These are phyloP conservation scores for Candida taoyuanica DNA, from an alignment of 805 yeast species.

Conservation along the genomic window DNA sequence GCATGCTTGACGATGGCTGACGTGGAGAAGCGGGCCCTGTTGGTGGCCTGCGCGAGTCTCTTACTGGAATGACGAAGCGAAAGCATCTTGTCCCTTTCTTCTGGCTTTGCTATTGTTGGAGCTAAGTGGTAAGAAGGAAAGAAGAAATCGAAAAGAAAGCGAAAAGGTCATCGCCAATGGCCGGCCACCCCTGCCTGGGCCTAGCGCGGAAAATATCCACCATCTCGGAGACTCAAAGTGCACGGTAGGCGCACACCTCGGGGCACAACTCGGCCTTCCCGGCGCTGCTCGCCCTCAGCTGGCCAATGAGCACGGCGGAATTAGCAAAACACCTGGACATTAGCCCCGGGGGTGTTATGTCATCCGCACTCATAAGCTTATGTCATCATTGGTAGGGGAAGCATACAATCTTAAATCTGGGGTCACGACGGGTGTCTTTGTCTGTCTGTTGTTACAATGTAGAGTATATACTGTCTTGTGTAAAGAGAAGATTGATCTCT, in stretches of 20 bases:
- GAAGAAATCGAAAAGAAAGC: not conserved
- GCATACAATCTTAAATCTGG: not conserved
- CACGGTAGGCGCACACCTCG: constrained; percentile 14
- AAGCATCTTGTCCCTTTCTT: too few species aligned
- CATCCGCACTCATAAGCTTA: constrained; percentile 2
- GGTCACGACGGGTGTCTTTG: not conserved
- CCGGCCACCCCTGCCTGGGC: too few species aligned
- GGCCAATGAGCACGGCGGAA: constrained; percentile 19
- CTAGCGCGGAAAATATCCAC: too few species aligned
- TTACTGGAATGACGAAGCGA: constrained; percentile 24
- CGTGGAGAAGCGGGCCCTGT: constrained; percentile 21
- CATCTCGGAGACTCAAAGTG: too few species aligned
- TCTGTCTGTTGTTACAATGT: too few species aligned
- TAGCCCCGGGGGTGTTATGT: constrained; percentile 11
- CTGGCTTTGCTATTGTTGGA: too few species aligned
- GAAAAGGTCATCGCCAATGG: constrained; percentile 4
- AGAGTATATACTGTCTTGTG: too few species aligned
- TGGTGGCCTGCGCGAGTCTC: constrained; percentile 13
- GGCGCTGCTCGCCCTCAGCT: not conserved
- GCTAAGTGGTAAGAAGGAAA: not conserved
- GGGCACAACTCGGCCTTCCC: constrained; percentile 16
- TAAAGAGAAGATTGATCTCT: too few species aligned
- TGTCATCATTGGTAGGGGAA: constrained; percentile 7
- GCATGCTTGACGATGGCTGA: constrained; percentile 22
- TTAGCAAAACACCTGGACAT: constrained; percentile 18